Evolutionary conservation across 176 grass and related monocot species (phyloP), one percentile per base, ranked within the genome.

Genomic region (Aegilops umbellulata): DNA sequence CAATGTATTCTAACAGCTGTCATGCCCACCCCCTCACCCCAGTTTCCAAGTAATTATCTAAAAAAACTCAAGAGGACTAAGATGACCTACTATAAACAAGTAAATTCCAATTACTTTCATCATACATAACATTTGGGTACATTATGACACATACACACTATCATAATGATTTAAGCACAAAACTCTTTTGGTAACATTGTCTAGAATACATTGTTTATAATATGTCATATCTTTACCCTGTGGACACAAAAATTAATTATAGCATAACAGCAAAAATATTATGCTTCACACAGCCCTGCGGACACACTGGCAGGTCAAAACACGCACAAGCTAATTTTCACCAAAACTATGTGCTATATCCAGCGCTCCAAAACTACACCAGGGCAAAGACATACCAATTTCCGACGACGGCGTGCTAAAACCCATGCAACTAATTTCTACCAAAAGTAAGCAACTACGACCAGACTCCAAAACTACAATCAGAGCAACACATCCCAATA

Each of bases 71-170:
- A 46, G 24, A 80, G 24, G 61, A 65, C 24, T 27, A 65, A 46
- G 26, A 66, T 42, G 17, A 47, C 30, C 17, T 9, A 47, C 23
- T 42, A n/a, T 49, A 30, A 42, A 80, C 25, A 31, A 66, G 60
- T 42, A 24, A 80, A 39, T 20, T 66, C 10, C 38, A 47, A 24
- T 30, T 65, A 13, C 10, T 25, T 55, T 17, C 39, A 46, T 19
- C 7, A 10, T 22, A 46, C 60, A 58, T 58, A 22, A 58, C 49
- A 80, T 64, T 64, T 38, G 60, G 24, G 7, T 27, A 64, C 24
- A 80, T 46, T 26, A 80, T 65, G 78, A 57, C 53, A 47, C 65
- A 30, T 60, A 55, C 51, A 46, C 64, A 65, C 14, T 44, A 80
- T 15, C 23, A 2, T 80, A 25, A 44, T n/a, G 64, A 47, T 26